These are phyloP conservation scores for Leishmania lainsoni DNA, from an alignment of 208 protist genomes.

Conservation along the genomic window DNA sequence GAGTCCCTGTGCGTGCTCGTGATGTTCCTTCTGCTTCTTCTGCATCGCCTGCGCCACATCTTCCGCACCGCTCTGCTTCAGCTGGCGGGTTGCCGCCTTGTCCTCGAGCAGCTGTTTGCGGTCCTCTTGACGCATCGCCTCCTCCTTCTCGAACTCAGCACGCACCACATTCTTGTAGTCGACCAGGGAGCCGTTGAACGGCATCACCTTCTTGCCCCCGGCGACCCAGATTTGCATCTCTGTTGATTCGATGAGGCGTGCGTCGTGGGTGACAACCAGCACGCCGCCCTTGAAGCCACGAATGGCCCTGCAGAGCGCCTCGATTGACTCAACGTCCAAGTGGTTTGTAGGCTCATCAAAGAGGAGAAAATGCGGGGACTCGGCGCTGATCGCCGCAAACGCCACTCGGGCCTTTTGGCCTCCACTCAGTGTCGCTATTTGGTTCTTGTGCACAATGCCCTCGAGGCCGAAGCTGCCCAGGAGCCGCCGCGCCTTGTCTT, in stretches of 20 bases:
- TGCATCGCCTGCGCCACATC: constrained; percentile 49
- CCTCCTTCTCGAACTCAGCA: constrained; percentile 69
- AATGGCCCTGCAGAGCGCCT: constrained; percentile 85
- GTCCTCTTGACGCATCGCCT: constrained; percentile 37
- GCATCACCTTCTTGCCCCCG: constrained; percentile 69
- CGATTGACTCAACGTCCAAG: constrained; percentile 92
- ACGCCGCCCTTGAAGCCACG: constrained; percentile 88
- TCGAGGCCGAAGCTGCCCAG: constrained; percentile 91
- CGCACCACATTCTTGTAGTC: constrained; percentile 89
- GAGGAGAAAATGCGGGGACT: constrained; percentile 93
- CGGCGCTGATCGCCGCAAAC: constrained; percentile 91
- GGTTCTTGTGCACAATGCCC: constrained; percentile 85
- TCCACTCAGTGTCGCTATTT: constrained; percentile 92
- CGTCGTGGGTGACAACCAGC: constrained; percentile 92
- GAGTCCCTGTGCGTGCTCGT: constrained; percentile 30
- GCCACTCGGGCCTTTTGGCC: constrained; percentile 95
- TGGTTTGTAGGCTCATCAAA: constrained; percentile 97
- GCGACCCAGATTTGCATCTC: constrained; percentile 93
- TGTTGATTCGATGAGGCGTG: constrained; percentile 87
- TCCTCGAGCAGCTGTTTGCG: constrained; percentile 49
- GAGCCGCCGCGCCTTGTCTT: constrained; percentile 82
- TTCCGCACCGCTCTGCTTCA: constrained; percentile 30
- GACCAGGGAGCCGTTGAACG: constrained; percentile 79
- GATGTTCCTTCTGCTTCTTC: constrained; percentile 37
- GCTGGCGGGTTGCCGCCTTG: constrained; percentile 54